Evolutionary conservation across 2,329 filamentous ascomycete genomes (phyloP).

Genomic region (Elsinoe fawcettii): DNA sequence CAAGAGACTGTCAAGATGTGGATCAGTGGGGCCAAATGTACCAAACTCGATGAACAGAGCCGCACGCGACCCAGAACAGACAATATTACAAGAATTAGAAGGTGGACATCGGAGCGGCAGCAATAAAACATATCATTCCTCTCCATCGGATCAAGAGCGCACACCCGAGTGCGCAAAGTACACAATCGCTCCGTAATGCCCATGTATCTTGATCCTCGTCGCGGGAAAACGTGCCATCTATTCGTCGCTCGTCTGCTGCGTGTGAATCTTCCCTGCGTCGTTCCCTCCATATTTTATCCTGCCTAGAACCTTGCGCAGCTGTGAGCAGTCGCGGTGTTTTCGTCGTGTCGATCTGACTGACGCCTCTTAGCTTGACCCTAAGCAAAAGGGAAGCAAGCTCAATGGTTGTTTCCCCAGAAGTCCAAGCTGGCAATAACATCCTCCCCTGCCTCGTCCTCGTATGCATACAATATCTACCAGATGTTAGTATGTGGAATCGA

Average conservation of each 20-base stretch:
- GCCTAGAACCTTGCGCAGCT: no score
- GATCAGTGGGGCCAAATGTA: no score
- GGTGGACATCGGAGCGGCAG: neutral
- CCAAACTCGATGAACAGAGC: no score
- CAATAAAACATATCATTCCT: constrained; percentile 3
- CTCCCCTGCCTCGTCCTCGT: constrained; percentile 89
- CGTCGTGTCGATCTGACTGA: no score
- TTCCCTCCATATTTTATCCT: neutral
- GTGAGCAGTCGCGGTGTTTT: neutral
- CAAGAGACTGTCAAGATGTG: no score
- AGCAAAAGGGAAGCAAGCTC: neutral
- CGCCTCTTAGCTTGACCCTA: neutral
- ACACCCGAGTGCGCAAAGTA: neutral
- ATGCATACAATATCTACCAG: constrained; percentile 84
- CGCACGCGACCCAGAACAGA: no score
- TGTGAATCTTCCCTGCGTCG: neutral
- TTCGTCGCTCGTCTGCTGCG: constrained; percentile 14
- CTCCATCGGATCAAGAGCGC: neutral
- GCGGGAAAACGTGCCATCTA: constrained; percentile 7
- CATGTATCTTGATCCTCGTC: neutral
- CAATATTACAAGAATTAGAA: no score
- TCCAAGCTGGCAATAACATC: constrained; percentile 92
- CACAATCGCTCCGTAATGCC: constrained; percentile 7
- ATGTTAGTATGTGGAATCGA: constrained; percentile 22
- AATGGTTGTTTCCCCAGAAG: constrained; percentile 62